These are phyloP conservation scores for Leccinum fibrillosum DNA, from an alignment of 768 basidiomycete species.

Conservation along the genomic window DNA sequence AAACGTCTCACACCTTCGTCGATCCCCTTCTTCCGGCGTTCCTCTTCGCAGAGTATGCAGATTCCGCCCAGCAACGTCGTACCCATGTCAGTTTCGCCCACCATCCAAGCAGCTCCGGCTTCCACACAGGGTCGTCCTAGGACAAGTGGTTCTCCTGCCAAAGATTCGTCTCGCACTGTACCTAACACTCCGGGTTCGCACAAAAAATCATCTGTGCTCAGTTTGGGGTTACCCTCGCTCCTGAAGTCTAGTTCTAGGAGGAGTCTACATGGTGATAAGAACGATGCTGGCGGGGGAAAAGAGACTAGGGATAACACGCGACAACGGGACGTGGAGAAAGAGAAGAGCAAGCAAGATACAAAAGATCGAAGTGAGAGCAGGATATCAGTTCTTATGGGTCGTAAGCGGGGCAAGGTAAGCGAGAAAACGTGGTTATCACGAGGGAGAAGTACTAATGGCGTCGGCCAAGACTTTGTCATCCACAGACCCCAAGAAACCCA, in stretches of 20 bases:
- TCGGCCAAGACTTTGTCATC: conserved; percentile 73
- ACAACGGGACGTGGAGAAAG: conserved; percentile 43
- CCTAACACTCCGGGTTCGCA: conserved; percentile 59
- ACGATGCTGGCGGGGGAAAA: conserved; percentile 34
- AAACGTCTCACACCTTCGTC: conserved; percentile 89
- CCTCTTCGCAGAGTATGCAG: conserved; percentile 86
- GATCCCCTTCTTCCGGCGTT: conserved; percentile 92
- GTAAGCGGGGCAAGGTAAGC: conserved; percentile 88
- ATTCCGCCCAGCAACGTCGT: conserved; percentile 44
- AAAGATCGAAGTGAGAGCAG: conserved; percentile 89
- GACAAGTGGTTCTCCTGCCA: conserved; percentile 48
- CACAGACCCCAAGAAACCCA: conserved; percentile 71
- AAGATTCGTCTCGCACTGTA: conserved; percentile 50
- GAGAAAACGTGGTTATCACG: conserved; percentile 1
- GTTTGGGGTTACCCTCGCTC: conserved; percentile 75
- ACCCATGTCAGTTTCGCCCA: conserved; percentile 46
- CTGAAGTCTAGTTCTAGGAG: conserved; percentile 83
- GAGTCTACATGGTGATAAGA: conserved; percentile 65
- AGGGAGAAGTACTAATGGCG: conserved; percentile 9
- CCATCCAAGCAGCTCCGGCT: conserved; percentile 46
- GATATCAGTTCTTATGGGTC: conserved; percentile 82
- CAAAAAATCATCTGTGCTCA: conserved; percentile 81
- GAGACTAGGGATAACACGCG: conserved; percentile 55
- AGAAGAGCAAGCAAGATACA: conserved; percentile 64
- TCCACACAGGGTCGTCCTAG: conserved; percentile 42